Percentiles rank a stretch among this genome's conserved stretches.
phyloP scores from a whole-genome alignment of 345 rosid genomes.

The Bruguiera parviflora region DNA sequence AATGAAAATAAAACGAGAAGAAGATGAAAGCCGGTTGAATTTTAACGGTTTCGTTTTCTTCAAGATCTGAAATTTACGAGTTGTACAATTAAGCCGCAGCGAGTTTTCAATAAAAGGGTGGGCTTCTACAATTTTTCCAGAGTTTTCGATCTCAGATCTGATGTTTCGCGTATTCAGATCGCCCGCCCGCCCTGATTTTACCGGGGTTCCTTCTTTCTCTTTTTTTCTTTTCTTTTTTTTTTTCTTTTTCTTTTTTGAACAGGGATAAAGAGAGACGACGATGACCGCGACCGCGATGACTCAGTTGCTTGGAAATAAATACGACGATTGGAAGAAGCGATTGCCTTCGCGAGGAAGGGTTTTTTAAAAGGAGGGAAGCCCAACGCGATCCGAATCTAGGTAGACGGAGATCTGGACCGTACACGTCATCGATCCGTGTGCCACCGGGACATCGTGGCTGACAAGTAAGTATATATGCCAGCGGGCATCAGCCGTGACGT shows the following conservation, averaged over 20 bases:
- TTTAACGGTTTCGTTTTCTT: too few species aligned
- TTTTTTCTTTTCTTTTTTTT: background rate
- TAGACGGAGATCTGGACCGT: constrained; percentile 55
- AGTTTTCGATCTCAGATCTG: constrained; percentile 7
- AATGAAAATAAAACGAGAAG: too few species aligned
- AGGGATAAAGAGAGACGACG: background rate
- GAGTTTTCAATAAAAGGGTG: background rate
- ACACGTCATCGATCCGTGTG: constrained; percentile 68
- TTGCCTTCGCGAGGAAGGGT: background rate
- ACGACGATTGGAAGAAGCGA: too few species aligned
- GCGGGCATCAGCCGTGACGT: too few species aligned
- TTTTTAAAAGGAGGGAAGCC: constrained; percentile 15
- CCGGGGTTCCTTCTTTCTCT: background rate
- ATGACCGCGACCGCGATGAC: background rate
- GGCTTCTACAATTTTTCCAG: background rate
- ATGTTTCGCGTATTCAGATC: constrained; percentile 5
- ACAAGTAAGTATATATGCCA: background rate
- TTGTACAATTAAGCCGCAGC: background rate
- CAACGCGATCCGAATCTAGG: constrained; percentile 33
- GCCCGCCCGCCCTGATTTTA: background rate
- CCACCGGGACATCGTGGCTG: background rate
- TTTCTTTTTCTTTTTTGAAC: background rate
- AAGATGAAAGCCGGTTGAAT: too few species aligned
- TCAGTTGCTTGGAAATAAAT: background rate
- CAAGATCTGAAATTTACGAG: constrained; percentile 1